phyloP scores from a whole-genome alignment of 2,329 filamentous ascomycete species.

The Penicillium crustosum region DNA sequence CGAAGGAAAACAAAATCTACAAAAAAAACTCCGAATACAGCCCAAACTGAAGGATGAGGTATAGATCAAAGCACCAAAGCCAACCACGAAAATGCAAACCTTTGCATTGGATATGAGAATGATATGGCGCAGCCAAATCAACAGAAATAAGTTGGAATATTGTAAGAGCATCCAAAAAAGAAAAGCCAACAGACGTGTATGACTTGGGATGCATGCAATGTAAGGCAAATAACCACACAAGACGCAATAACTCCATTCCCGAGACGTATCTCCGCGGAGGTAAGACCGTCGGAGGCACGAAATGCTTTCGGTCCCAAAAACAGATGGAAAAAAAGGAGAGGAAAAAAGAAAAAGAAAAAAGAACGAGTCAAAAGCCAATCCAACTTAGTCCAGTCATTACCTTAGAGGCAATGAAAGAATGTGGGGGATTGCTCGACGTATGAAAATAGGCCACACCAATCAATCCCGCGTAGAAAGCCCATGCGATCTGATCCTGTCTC shows the following conservation, averaged over 20 bases:
- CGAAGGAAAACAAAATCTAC: not conserved
- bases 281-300: not conserved
- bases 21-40: not conserved
- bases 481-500: not conserved
- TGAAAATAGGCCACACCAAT: not conserved
- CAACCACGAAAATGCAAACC: not conserved
- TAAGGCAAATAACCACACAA: not conserved
- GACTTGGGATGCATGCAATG: constrained; percentile 3
- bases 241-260: constrained; percentile 3
- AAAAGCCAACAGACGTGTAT: not conserved
- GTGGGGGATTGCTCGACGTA: not conserved
- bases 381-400: not conserved
- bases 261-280: not conserved
- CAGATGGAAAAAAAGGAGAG: not conserved
- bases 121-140: not conserved
- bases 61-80: not conserved
- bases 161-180: not conserved
- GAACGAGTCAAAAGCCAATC: not conserved
- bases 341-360: not conserved
- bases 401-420: not conserved
- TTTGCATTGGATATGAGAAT: not conserved
- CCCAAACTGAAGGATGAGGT: not conserved
- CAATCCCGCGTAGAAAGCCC: not conserved
- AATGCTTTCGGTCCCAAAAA: not conserved
- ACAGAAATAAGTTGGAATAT: not conserved